Evolutionary conservation across 495 filamentous ascomycete genomes (phyloP).

Genomic region (Penicillium dipodomyicola): DNA sequence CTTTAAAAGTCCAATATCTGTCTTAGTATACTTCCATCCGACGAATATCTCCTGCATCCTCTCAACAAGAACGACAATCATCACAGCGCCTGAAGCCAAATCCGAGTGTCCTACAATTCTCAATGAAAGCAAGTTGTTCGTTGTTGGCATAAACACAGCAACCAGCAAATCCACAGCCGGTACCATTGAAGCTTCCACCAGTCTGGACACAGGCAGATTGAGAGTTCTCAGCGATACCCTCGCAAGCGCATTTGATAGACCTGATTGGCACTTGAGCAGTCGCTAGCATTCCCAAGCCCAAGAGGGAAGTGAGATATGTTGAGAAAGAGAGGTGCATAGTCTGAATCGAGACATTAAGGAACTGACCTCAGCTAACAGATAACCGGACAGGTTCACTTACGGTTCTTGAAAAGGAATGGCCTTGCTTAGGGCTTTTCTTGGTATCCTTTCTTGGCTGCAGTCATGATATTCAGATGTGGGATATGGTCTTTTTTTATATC

Average conservation of each 20-base stretch:
- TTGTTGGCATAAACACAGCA: constrained; percentile 20
- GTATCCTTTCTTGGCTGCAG: not conserved
- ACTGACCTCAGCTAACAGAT: not conserved
- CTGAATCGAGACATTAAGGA: not conserved
- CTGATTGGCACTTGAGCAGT: not conserved
- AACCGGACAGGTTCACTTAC: not conserved
- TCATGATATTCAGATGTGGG: not conserved
- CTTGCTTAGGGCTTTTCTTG: not conserved
- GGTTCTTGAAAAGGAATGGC: not conserved
- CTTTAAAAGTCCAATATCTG: not conserved
- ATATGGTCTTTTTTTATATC: not conserved
- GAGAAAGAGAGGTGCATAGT: not conserved
- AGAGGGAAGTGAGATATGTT: not conserved
- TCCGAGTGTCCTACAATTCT: constrained; percentile 11
- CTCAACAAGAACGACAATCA: constrained; percentile 19
- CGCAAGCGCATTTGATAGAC: constrained; percentile 10
- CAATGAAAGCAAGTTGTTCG: constrained; percentile 18
- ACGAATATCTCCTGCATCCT: no score
- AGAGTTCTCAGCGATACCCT: not conserved
- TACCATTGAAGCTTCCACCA: constrained; percentile 12
- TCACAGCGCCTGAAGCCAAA: constrained; percentile 23
- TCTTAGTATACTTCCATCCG: not conserved
- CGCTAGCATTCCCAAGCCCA: constrained; percentile 1
- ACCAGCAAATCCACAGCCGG: constrained; percentile 17
- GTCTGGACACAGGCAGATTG: constrained; percentile 1